Base-by-base conservation (phyloP, 2,329 filamentous ascomycete genomes). In the Catunica adiposa region DNA sequence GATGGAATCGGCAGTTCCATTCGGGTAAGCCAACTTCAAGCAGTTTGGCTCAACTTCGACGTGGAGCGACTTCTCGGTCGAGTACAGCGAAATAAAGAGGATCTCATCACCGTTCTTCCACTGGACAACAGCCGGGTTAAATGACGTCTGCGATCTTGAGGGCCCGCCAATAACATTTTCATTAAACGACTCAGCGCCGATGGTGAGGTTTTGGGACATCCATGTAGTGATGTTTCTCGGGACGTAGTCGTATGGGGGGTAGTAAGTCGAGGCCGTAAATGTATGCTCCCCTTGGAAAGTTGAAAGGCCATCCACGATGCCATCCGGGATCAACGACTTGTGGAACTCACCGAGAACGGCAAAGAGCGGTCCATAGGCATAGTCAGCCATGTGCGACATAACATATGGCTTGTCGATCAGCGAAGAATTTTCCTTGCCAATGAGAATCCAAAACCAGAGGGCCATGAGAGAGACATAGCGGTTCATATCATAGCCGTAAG, bases 401-500 rank as follows among this genome's bases (percentile, higher is more conserved):
- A 71, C 67, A 55, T 74, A 70, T 0, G 73, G 71, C 65, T 75
- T 66, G 3, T 62, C 56, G 26, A 66, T 65, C 1, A 70, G 57
- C 0, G 67, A 68, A 0, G 67, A 67, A 14, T 65, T 64, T 26
- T 71, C 67, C 54, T 77, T 74, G 7, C 77, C 77, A 3, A 78
- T 67, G 3, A 80, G 58, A 0, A 74, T 71, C 79, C 78, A 82
- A 59, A 82, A 70, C 65, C 78, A 78, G 14, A 78, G 63, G 0
- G 74, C 73, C 63, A 82, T 72, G 51, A 82, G 70, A 26, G 54
- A 75, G 75, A 3, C 63, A 61, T 82, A 82, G 5, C 71, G 67
- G 55, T 79, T 80, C 78, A 82, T 80, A 58, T 83, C 78, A 57
- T 74, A 82, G 0, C 78, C 78, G 59, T 83, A 83, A 0, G 73